These are phyloP conservation scores for Astragalus glycyphyllos DNA, from an alignment of 306 rosid genomes.

Conservation along the genomic window DNA sequence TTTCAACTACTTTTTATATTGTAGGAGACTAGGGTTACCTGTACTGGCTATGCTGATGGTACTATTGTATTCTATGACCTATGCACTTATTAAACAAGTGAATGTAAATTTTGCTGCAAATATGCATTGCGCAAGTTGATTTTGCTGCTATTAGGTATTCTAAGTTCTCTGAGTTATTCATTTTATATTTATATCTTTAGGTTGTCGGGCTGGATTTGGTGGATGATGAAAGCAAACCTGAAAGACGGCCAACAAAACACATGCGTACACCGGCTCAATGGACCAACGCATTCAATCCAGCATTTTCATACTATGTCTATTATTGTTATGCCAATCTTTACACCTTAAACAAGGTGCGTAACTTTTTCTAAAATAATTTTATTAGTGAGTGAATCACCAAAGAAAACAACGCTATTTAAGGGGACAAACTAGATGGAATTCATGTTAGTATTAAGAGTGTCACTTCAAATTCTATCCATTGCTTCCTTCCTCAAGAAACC, in stretches of 20 bases:
- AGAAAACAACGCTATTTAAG: conserved; percentile 1
- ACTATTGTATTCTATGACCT: background rate
- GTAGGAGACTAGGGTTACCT: background rate
- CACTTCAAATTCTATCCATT: background rate
- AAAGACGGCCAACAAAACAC: conserved; percentile 94
- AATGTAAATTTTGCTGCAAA: conserved; percentile 21
- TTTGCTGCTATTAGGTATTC: conserved; percentile 5
- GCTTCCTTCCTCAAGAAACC: conserved; percentile 13
- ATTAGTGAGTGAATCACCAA: background rate
- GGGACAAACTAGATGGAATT: conserved; percentile 14
- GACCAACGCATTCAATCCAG: conserved; percentile 93
- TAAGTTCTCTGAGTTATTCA: background rate
- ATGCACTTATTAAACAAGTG: conserved; percentile 7
- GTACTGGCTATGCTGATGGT: conserved; percentile 19
- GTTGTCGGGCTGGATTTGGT: conserved; percentile 94
- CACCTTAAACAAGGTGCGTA: conserved; percentile 77
- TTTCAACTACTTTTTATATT: conserved; percentile 4
- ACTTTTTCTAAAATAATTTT: background rate
- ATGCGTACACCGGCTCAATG: conserved; percentile 96
- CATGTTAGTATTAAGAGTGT: background rate
- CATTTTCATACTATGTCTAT: conserved; percentile 87
- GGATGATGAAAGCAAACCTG: conserved; percentile 93
- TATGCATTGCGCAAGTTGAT: conserved; percentile 19
- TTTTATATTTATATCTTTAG: conserved; percentile 48
- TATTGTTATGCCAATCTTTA: conserved; percentile 95